Evolutionary conservation across 768 basidiomycete species (phyloP), one percentile per base, ranked within the genome.

Genomic region (Lactifluus pinguis): DNA sequence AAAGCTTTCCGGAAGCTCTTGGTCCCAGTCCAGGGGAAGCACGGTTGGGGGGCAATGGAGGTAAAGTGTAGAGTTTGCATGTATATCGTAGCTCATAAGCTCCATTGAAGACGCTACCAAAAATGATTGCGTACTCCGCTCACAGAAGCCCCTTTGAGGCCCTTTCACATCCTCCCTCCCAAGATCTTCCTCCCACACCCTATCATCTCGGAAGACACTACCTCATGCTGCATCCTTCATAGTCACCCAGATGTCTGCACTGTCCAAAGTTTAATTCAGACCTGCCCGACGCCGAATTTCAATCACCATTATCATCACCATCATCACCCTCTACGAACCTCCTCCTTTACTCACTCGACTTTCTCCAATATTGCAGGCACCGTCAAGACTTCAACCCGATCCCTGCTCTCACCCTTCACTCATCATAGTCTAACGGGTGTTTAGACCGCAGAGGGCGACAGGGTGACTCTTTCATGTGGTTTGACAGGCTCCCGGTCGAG

Each of bases 1-100:
- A 36, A 84, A 75, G 19, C 70, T 72, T 1, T 77, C 73, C 0
- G 88, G 79, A 3, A 88, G 71, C 0, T 67, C 66, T 7, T 81
- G 73, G 63, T 93, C 87, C 93, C 93, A 95, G 71, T 95, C 85
- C 6, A 97, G 77, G 0, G 79, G 72, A 11, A 68, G 69, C 0
- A 79, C 67, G 14, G 70, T 55, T 0, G 75, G 75, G 6, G 49
- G 21, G 1, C 55, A 53, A 6, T 67, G 67, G 6, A 65, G 58
- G 63, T 75, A 79, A 47, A 78, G 68, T 29, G 64, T 60, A 0
- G 60, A 65, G 67, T 83, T 86, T 0, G 70, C 71, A 49, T 67
- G 48, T 59, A 94, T 80, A 69, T 95, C 94, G 65, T 84, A 80
- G 61, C 83, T 73, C 39, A 97, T 79, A 21, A 95, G 76, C 5